phyloP scores from a whole-genome alignment of 2,329 filamentous ascomycete genomes.

The Hypoxylon sp. region DNA sequence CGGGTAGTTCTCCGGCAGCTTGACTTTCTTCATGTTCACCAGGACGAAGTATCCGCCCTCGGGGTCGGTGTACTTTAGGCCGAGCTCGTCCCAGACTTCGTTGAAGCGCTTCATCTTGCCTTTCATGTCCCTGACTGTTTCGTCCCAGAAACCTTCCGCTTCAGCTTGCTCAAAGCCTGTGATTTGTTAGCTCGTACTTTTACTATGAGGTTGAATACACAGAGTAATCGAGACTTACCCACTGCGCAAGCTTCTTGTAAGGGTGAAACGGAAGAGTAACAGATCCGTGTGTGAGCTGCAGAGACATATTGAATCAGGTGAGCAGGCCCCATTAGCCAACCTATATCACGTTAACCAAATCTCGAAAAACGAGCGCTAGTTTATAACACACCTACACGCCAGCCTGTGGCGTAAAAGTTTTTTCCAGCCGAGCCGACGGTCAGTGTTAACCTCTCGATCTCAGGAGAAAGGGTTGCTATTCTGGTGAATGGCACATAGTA shows the following conservation, averaged over 20 bases:
- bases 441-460: constrained; percentile 88
- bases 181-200: constrained; percentile 4
- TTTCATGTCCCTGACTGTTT: constrained; percentile 88
- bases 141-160: constrained; percentile 86
- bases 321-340: constrained; percentile 92
- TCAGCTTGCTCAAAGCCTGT: constrained; percentile 89
- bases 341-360: constrained; percentile 53
- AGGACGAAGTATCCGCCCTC: constrained; percentile 98
- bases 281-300: constrained; percentile 95
- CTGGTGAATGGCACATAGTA: constrained; percentile 97
- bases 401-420: constrained; percentile 98
- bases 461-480: constrained; percentile 90
- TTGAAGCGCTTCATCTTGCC: constrained; percentile 90
- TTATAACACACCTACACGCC: constrained; percentile 78
- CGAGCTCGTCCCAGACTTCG: constrained; percentile 81
- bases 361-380: not conserved
- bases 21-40: constrained; percentile 91
- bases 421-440: constrained; percentile 97
- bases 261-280: constrained; percentile 93
- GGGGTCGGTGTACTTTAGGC: constrained; percentile 87
- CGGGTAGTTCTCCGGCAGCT: constrained; percentile 84
- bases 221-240: constrained; percentile 58
- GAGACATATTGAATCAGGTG: constrained; percentile 92
- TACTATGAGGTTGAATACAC: too few relatives aligned
- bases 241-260: constrained; percentile 95